Evolutionary conservation across 352 stramenopile genomes (phyloP).

Genomic region (Phytophthora niederhauseri): DNA sequence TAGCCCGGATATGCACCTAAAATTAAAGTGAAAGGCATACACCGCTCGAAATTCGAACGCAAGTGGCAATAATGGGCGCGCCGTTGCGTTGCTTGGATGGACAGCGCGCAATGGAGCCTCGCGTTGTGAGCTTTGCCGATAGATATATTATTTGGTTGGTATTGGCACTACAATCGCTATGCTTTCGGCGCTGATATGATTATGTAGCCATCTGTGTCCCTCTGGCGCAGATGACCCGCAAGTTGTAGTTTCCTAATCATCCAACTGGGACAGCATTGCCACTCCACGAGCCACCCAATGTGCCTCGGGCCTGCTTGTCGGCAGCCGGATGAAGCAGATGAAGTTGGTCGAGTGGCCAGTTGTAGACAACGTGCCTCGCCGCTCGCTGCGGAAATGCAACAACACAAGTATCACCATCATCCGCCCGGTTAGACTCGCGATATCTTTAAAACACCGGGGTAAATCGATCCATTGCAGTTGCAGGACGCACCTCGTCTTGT

Average conservation of each 20-base stretch:
- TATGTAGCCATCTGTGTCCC: constrained; percentile 4
- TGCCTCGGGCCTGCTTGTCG: constrained; percentile 72
- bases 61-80: background rate
- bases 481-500: constrained; percentile 87
- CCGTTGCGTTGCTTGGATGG: constrained; percentile 20
- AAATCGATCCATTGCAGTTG: background rate
- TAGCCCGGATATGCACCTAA: constrained; percentile 27
- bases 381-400: constrained; percentile 55
- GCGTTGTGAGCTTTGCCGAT: background rate
- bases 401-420: background rate
- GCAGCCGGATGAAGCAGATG: constrained; percentile 93
- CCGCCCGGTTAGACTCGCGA: background rate
- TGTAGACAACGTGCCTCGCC: constrained; percentile 91
- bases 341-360: constrained; percentile 97
- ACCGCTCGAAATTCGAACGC: background rate
- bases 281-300: constrained; percentile 95
- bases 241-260: constrained; percentile 57
- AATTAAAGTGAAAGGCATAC: constrained; percentile 1
- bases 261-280: constrained; percentile 92
- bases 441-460: background rate
- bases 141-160: background rate
- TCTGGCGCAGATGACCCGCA: background rate
- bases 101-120: background rate
- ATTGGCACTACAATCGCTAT: background rate
- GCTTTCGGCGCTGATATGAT: constrained; percentile 1